These are phyloP conservation scores for Rubus parviflorus DNA, from an alignment of 306 rosid species.

Conservation along the genomic window DNA sequence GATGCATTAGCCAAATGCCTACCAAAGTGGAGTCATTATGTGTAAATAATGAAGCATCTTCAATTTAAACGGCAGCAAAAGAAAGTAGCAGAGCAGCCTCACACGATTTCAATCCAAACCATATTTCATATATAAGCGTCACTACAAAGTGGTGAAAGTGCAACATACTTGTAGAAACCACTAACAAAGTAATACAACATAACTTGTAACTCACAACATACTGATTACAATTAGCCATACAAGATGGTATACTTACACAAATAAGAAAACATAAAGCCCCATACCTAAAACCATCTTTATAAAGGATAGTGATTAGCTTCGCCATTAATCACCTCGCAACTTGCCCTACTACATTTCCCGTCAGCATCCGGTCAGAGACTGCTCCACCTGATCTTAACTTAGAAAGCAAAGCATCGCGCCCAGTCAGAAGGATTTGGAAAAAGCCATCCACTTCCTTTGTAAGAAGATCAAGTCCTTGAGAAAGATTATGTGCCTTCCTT, in stretches of 20 bases:
- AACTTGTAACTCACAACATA: constrained; percentile 34
- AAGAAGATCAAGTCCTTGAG: constrained; percentile 69
- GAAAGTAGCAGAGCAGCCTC: neutral
- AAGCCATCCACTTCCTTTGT: constrained; percentile 68
- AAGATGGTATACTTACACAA: constrained; percentile 31
- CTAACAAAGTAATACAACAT: constrained; percentile 3
- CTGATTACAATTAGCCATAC: constrained; percentile 41
- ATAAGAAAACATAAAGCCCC: constrained; percentile 41
- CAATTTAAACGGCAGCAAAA: neutral
- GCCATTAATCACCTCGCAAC: constrained; percentile 25
- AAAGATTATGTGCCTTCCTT: constrained; percentile 43
- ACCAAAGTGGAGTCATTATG: too few relatives aligned
- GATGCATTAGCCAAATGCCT: too few relatives aligned
- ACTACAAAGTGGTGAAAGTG: constrained; percentile 32
- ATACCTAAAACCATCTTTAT: constrained; percentile 32
- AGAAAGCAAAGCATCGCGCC: constrained; percentile 71
- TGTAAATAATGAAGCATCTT: neutral
- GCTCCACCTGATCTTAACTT: constrained; percentile 51
- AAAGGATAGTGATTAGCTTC: constrained; percentile 24
- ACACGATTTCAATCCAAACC: constrained; percentile 12
- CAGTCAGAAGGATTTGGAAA: constrained; percentile 53
- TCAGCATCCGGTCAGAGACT: constrained; percentile 21
- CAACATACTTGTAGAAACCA: constrained; percentile 40
- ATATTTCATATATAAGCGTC: constrained; percentile 28
- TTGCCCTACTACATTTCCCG: constrained; percentile 31